Conservation (phyloP, 2,329 filamentous ascomycete species). For the Alternaria metachromatica region DNA sequence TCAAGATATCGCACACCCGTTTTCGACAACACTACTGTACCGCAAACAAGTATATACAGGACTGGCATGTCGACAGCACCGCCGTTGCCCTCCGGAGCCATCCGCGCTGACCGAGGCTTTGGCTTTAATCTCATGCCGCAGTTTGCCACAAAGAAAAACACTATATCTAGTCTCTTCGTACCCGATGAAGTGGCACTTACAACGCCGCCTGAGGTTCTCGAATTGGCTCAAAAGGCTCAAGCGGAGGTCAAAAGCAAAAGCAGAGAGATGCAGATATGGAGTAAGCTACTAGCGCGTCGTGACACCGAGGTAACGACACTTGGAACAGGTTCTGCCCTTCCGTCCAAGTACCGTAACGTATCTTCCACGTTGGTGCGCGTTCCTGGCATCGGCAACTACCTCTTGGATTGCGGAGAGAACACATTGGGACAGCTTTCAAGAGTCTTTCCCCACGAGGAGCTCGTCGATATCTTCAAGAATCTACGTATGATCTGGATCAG, state of each 20-base stretch:
- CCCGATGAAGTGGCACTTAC: slow-evolving; percentile 53
- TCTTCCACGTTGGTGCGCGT: slow-evolving; percentile 85
- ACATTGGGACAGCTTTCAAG: slow-evolving; percentile 87
- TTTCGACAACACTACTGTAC: slow-evolving; percentile 63
- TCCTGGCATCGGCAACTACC: slow-evolving; percentile 83
- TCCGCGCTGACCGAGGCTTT: slow-evolving; percentile 51
- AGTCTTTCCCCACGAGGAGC: slow-evolving; percentile 68
- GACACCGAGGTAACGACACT: slow-evolving; percentile 86
- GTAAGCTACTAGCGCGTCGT: slow-evolving; percentile 71
- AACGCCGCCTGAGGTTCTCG: slow-evolving; percentile 57
- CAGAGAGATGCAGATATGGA: slow-evolving; percentile 60
- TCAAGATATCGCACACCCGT: slow-evolving; percentile 74
- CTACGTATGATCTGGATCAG: slow-evolving; percentile 89
- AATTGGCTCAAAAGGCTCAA: slow-evolving; percentile 58
- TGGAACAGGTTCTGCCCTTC: slow-evolving; percentile 88
- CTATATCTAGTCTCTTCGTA: slow-evolving; percentile 52
- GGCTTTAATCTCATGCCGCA: slow-evolving; percentile 55
- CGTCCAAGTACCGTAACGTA: slow-evolving; percentile 95
- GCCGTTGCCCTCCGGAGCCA: slow-evolving; percentile 25
- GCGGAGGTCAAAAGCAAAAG: slow-evolving; percentile 46
- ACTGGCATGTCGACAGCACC: slow-evolving; percentile 1
- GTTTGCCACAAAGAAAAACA: slow-evolving; percentile 45
- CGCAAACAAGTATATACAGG: slow-evolving; percentile 41
- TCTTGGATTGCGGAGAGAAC: slow-evolving; percentile 92
- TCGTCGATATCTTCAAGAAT: slow-evolving; percentile 75